A percentile compares a stretch with the other conserved stretches of the same genome.
Evolutionary conservation across 345 rosid species (phyloP).

Genomic region (Gossypium longicalyx): DNA sequence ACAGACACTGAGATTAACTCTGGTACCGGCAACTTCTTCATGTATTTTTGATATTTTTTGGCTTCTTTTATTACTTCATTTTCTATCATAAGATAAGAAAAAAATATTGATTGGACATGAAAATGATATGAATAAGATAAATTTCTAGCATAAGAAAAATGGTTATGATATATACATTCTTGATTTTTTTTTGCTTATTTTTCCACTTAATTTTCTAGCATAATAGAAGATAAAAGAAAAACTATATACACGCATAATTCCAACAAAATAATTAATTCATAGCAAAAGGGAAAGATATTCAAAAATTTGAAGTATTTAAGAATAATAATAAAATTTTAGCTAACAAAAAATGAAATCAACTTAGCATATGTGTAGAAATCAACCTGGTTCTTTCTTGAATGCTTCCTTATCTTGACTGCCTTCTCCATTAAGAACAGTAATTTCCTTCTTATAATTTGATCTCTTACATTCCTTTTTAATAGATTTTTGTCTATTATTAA

Average conservation of each 20-base stretch:
- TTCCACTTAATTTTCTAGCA: too few species aligned
- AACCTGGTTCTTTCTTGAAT: constrained; percentile 15
- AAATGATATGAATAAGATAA: background rate
- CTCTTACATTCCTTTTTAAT: background rate
- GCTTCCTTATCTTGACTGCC: background rate
- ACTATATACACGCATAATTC: too few species aligned
- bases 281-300: background rate
- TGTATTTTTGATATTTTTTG: constrained; percentile 13
- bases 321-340: background rate
- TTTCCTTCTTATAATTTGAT: background rate
- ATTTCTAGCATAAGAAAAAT: too few species aligned
- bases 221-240: too few species aligned
- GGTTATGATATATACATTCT: too few species aligned
- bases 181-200: too few species aligned
- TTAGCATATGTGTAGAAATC: background rate
- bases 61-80: constrained; percentile 7
- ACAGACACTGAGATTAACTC: background rate
- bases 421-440: background rate
- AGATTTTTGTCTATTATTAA: background rate
- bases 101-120: background rate
- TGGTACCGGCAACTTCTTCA: constrained; percentile 17
- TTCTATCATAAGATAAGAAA: background rate
- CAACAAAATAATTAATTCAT: background rate
- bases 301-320: background rate
- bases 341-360: background rate